Evolutionary conservation across 306 rosid genomes (phyloP), one percentile per base, ranked within the genome.

Genomic region (Hippophae gyantsensis): DNA sequence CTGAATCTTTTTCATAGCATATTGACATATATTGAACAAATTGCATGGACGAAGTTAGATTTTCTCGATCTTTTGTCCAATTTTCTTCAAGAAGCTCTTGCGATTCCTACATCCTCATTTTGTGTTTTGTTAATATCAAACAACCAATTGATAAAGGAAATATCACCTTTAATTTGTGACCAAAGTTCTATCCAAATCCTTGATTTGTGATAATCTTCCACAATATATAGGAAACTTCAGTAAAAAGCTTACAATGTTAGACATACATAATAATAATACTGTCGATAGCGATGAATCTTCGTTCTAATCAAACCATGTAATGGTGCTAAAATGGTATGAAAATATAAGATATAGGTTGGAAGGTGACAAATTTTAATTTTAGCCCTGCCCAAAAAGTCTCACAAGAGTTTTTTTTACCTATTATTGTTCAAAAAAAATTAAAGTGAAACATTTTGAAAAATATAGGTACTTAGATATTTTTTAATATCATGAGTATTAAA

Each of bases 1-100:
- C 18, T 63, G 18, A 18, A 42, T 43, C 40, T 63, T 8, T 66
- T 62, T 45, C 25, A 56, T 23, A 66, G 48, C 23, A 27, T 27
- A 6, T 23, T 44, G 23, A 64, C 68, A 26, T 5, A 13, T 13
- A 27, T 53, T 0, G 45, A 26, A 7, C 25, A 27, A 11, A 4
- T 66, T 41, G 57, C 63, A 7, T 66, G 70, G 63, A 47, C 5
- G 13, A 1, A 1, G 0, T 1, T 56, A 5, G 0, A 11, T 3
- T 0, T 0, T 8, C 43, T 58, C 9, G 60, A 68, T 25, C 27
- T 68, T 7, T 3, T 2, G 41, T 13, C 46, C 48, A 68, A 52
- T n/a, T 9, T 0, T 3, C 46, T 68, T 32, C 45, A 23, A 51
- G 72, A 60, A 40, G 52, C 27, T 3, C 60, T 58, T 25, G 65